A percentile compares a stretch with the other conserved stretches of the same genome.
Conservation (phyloP, 768 basidiomycete genomes). For the Tylopilus balloui region DNA sequence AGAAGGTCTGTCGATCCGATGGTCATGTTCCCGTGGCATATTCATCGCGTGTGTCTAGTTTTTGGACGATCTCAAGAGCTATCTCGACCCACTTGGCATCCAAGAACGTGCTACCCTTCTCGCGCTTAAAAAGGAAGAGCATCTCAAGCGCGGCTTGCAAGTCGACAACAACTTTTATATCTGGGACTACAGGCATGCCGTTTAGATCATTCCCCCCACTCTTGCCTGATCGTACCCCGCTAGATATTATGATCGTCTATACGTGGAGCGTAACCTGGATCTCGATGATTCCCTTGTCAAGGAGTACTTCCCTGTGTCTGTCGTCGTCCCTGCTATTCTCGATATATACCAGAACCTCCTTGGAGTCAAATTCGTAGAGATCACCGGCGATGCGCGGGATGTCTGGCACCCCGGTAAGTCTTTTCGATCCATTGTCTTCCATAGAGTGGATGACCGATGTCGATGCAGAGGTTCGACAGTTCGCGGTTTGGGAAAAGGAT, state of each 20-base stretch:
- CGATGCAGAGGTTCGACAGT: constrained; percentile 69
- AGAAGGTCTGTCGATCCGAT: constrained; percentile 43
- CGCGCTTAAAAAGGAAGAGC: constrained; percentile 71
- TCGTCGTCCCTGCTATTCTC: constrained; percentile 79
- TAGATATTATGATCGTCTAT: constrained; percentile 37
- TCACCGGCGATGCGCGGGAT: constrained; percentile 51
- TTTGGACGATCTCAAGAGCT: constrained; percentile 68
- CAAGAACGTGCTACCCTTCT: constrained; percentile 67
- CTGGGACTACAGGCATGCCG: constrained; percentile 73
- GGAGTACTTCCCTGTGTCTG: constrained; percentile 84
- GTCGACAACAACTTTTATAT: constrained; percentile 73
- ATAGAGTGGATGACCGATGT: background rate
- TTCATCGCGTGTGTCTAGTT: constrained; percentile 43
- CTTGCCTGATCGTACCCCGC: background rate
- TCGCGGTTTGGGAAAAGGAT: constrained; percentile 78
- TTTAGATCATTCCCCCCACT: background rate
- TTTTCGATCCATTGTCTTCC: background rate
- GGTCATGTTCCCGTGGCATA: background rate
- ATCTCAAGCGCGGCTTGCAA: constrained; percentile 50
- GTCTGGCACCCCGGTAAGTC: constrained; percentile 77
- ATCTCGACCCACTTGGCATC: constrained; percentile 66
- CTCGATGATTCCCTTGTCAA: constrained; percentile 79
- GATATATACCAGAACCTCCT: constrained; percentile 81
- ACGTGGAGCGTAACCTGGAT: constrained; percentile 58
- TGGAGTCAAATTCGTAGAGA: constrained; percentile 59